Evolutionary conservation across 2,329 filamentous ascomycete species (phyloP), one percentile per base, ranked within the genome.

Genomic region (Dactylonectria estremocensis): DNA sequence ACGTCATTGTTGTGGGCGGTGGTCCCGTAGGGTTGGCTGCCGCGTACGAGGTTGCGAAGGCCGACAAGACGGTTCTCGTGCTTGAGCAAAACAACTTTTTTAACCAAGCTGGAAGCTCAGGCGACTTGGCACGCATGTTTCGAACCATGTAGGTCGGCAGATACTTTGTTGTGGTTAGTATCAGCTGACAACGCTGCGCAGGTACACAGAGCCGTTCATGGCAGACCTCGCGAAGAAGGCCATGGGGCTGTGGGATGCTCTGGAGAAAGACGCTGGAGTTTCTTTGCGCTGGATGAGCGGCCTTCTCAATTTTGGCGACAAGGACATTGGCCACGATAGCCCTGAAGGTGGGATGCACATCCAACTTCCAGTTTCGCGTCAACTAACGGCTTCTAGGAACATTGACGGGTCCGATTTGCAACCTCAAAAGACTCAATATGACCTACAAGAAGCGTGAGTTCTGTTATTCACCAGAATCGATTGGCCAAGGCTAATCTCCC

Each of bases 171-270:
- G 9, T 14, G 3, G 35, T 16, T 5, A 40, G 13, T 16, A 13
- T 5, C 10, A 40, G 2, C 35, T 40, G 14, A 40, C 35, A 40
- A 40, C 2, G 13, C 3, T 11, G 24, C 11, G 5, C 11, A 40
- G 69, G 68, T 70, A 70, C 18, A 70, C 69, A 1, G 68, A 70
- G n/a, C 48, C 64, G 10, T 70, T 68, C 52, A 70, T 70, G 69
- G 64, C 69, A 5, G 40, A 70, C 8, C 50, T 70, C 1, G 64
- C 69, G 1, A 64, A 57, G 4, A 37, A 70, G 4, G 54, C 64
- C 6, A 70, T 70, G 68, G 63, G 45, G 1, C 64, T 60, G 2
- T 70, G 64, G 68, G 52, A 70, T 13, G 69, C 45, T n/a, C 43
- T 70, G 3, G 68, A 70, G 52, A 70, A 67, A 3, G 68, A 70